phyloP scores from a whole-genome alignment of 164 flowering plant species.

The Tetrastigma voinierianum region DNA sequence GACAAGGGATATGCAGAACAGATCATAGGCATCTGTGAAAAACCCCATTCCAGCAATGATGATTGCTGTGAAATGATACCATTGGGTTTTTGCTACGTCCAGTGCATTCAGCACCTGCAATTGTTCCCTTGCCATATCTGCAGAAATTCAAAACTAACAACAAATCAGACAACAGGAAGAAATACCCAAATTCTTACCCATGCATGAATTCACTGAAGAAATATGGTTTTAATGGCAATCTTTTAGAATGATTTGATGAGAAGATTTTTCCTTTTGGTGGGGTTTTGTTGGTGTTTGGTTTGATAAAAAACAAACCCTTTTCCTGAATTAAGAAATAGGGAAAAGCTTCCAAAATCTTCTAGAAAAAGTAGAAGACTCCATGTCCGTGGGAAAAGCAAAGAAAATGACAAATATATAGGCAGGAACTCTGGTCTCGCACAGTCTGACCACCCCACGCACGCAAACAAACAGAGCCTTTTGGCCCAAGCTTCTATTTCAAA shows the following conservation, averaged over 20 bases:
- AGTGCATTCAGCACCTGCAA: constrained; percentile 65
- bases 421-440: no score
- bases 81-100: constrained; percentile 78
- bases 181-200: no score
- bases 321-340: background rate
- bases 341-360: background rate
- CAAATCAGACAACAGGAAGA: no score
- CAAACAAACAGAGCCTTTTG: no score
- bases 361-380: background rate
- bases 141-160: background rate
- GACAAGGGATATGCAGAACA: constrained; percentile 81
- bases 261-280: no score
- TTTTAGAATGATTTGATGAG: no score
- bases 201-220: no score
- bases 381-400: constrained; percentile 3
- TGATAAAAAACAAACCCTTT: background rate
- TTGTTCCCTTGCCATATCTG: constrained; percentile 44
- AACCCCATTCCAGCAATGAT: constrained; percentile 90
- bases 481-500: no score
- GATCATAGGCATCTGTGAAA: constrained; percentile 89
- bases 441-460: no score
- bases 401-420: background rate
- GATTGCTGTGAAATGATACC: constrained; percentile 91
- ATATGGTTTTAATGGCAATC: no score
- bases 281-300: no score